Evolutionary conservation across 208 protist species (phyloP).

Genomic region (Phytomonas sp.): DNA sequence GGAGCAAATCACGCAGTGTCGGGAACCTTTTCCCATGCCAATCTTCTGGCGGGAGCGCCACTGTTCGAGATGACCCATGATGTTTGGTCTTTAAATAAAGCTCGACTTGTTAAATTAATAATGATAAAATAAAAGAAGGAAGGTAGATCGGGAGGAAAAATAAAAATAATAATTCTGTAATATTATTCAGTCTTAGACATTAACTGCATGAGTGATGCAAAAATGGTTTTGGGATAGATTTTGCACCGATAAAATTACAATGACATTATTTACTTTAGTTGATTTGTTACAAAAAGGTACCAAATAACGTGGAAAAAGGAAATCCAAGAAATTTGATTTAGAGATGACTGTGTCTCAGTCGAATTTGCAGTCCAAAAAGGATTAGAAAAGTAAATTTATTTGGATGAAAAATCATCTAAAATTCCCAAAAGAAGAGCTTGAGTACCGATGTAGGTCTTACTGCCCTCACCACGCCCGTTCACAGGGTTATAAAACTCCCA

Average conservation of each 20-base stretch:
- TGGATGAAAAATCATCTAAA: constrained; percentile 36
- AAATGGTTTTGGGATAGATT: neutral
- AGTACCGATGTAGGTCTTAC: constrained; percentile 67
- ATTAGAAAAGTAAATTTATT: constrained; percentile 2
- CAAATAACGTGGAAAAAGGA: neutral
- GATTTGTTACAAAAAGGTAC: neutral
- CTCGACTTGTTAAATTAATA: neutral
- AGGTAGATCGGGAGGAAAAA: neutral
- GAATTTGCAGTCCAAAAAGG: neutral
- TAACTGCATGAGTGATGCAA: neutral
- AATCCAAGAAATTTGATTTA: neutral
- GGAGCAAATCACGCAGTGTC: constrained; percentile 87
- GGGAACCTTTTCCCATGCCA: constrained; percentile 85
- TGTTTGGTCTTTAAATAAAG: neutral
- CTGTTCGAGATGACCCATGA: constrained; percentile 89
- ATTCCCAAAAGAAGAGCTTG: constrained; percentile 40
- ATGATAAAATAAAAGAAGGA: neutral
- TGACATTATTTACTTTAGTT: neutral
- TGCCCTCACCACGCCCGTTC: constrained; percentile 51
- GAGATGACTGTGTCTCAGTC: neutral
- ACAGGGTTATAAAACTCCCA: constrained; percentile 73
- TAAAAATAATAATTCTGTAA: neutral
- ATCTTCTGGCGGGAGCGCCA: constrained; percentile 91
- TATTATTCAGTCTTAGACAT: neutral
- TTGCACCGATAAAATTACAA: neutral